phyloP scores from a whole-genome alignment of 106 monocot species.

The Platanthera zijinensis region DNA sequence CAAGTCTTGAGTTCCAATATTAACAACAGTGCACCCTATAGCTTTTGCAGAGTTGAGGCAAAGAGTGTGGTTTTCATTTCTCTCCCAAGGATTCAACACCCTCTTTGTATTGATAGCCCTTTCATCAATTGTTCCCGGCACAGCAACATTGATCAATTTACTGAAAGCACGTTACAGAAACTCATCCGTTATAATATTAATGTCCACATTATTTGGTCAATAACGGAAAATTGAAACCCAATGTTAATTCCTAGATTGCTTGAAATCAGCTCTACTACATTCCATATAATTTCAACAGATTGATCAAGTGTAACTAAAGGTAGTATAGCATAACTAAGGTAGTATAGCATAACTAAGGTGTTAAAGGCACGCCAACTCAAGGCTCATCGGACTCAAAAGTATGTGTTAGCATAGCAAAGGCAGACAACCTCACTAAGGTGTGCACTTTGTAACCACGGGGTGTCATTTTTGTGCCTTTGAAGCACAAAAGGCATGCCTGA shows the following conservation, averaged over 20 bases:
- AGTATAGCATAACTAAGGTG: no score
- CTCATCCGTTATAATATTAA: background rate
- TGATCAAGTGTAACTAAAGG: background rate
- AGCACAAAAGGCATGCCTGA: no score
- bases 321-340: no score
- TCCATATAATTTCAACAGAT: background rate
- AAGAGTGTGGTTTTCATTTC: constrained; percentile 89
- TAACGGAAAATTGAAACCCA: background rate
- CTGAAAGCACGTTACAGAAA: constrained; percentile 18
- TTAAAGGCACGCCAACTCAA: no score
- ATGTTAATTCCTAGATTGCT: background rate
- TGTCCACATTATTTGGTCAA: background rate
- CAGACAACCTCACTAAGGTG: no score
- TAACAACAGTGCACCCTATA: constrained; percentile 92
- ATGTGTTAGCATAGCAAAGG: no score
- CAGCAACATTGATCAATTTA: constrained; percentile 93
- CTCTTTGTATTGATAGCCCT: constrained; percentile 83
- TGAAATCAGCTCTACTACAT: background rate
- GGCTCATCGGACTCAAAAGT: no score
- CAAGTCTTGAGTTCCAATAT: constrained; percentile 90
- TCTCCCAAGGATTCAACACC: constrained; percentile 79
- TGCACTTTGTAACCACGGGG: no score
- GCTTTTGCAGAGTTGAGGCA: constrained; percentile 96
- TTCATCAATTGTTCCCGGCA: constrained; percentile 91
- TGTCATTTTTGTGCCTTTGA: no score